Base-by-base conservation (phyloP, 2,329 filamentous ascomycete genomes). In the Aspergillus terreus region DNA sequence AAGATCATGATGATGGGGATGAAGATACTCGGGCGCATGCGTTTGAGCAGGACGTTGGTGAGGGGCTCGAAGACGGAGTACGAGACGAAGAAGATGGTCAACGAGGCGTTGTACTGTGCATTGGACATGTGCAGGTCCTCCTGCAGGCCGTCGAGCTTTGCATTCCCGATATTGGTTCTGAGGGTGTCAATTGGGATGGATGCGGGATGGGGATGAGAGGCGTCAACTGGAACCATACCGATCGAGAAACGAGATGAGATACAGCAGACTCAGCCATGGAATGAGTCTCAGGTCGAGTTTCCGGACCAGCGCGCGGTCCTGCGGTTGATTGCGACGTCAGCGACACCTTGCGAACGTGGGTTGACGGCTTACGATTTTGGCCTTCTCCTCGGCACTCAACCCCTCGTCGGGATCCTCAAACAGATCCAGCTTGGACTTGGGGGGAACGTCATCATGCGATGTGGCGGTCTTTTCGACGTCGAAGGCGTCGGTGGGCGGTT, bases 41-140 rank as follows among this genome's bases (percentile, higher is more conserved):
- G 80, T 72, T 95, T 95, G 53, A 95, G 82, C 21, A 95, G 71
- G 44, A 92, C 76, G 66, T 95, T 95, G 53, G 88, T 90, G 41
- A 91, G 62, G 1, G 72, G 73, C 61, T 94, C 90, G 56, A 90
- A 91, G 32, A 91, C 71, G 2, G 88, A 80, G 67, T 96, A 96
- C 0, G 87, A 90, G 46, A 95, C 78, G 73, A 95, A 95, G 75
- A 95, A 95, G 60, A 95, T 86, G 32, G 87, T 89, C 6, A 95
- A 77, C 0, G 85, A 82, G 19, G 81, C 77, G 67, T 92, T 92
- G 73, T 91, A 95, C 63, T 87, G 77, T 5, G 76, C 71, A 2
- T 80, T 77, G 0, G 78, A 78, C 76, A 92, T 82, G 30, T 79
- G 58, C 6, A 94, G 73, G 51, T 87, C 83, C 10, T 76, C 64